These are phyloP conservation scores for Hyphodiscus hymeniophilus DNA, from an alignment of 495 filamentous ascomycete species.

Conservation along the genomic window DNA sequence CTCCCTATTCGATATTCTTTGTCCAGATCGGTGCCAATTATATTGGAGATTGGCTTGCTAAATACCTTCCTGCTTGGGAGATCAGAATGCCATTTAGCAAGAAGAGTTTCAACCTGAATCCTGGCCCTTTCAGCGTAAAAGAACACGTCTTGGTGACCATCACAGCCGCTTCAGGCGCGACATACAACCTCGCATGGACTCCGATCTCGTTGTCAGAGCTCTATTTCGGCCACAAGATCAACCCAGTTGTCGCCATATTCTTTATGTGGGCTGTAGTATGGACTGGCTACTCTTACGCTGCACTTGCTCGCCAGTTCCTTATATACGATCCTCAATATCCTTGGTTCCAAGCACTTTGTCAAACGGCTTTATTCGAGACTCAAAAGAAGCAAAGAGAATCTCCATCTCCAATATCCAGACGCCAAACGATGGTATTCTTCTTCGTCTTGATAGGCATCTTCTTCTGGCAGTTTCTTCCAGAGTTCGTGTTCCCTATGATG, in stretches of 20 bases:
- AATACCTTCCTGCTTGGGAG: slow-evolving; percentile 36
- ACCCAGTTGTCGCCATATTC: slow-evolving; percentile 43
- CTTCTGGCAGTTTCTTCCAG: slow-evolving; percentile 51
- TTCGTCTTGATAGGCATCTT: slow-evolving; percentile 39
- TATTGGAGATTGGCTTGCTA: slow-evolving; percentile 44
- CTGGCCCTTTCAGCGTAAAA: slow-evolving; percentile 48
- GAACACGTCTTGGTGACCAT: slow-evolving; percentile 50
- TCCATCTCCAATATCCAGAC: slow-evolving; percentile 37
- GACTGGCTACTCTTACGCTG: slow-evolving; percentile 47
- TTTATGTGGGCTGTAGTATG: slow-evolving; percentile 52
- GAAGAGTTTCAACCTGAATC: slow-evolving; percentile 44
- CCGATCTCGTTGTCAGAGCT: slow-evolving; percentile 45
- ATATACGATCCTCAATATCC: slow-evolving; percentile 47
- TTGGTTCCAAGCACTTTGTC: slow-evolving; percentile 43
- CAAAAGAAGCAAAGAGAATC: slow-evolving; percentile 41
- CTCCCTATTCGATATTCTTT: slow-evolving; percentile 50
- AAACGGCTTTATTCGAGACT: slow-evolving; percentile 46
- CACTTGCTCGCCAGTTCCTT: slow-evolving; percentile 42
- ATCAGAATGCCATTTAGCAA: slow-evolving; percentile 39
- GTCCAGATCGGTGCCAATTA: slow-evolving; percentile 49
- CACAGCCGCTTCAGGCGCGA: slow-evolving; percentile 46
- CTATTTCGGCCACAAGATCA: slow-evolving; percentile 40
- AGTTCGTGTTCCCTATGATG: slow-evolving; percentile 48
- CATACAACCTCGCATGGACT: slow-evolving; percentile 39
- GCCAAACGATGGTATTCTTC: slow-evolving; percentile 49